These are phyloP conservation scores for Phytophthora fragariae DNA, from an alignment of 352 stramenopile species.

Conservation along the genomic window DNA sequence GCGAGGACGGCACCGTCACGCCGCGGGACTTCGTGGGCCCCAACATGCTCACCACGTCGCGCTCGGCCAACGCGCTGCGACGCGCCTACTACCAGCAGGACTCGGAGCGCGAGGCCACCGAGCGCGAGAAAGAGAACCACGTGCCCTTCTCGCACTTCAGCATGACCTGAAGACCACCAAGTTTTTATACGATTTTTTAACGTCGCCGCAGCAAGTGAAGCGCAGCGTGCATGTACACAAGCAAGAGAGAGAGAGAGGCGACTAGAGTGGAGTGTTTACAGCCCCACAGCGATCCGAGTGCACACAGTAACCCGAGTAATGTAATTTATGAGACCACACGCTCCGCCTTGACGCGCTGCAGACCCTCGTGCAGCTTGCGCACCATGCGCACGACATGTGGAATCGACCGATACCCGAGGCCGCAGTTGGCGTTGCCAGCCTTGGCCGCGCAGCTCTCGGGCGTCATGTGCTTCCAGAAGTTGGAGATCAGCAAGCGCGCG, in stretches of 20 bases:
- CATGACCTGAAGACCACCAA: conserved; percentile 43
- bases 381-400: conserved; percentile 71
- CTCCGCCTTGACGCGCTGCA: conserved; percentile 50
- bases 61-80: conserved; percentile 43
- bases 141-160: conserved; percentile 67
- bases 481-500: conserved; percentile 62
- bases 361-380: conserved; percentile 47
- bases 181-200: conserved; percentile 11
- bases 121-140: conserved; percentile 37
- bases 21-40: conserved; percentile 27
- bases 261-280: conserved; percentile 12
- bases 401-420: conserved; percentile 73
- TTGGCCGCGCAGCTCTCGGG: conserved; percentile 51
- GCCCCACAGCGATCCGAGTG: neutral
- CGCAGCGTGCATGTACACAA: conserved; percentile 27
- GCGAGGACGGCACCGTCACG: conserved; percentile 38
- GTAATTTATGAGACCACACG: conserved; percentile 27
- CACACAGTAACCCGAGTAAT: neutral
- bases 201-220: conserved; percentile 3
- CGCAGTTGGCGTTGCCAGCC: conserved; percentile 63
- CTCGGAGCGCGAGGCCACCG: conserved; percentile 3
- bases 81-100: conserved; percentile 47
- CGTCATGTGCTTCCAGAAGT: conserved; percentile 70
- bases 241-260: conserved; percentile 2
- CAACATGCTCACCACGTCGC: conserved; percentile 38